Conservation (phyloP, 495 filamentous ascomycete species). For the Cercophora scortea region DNA sequence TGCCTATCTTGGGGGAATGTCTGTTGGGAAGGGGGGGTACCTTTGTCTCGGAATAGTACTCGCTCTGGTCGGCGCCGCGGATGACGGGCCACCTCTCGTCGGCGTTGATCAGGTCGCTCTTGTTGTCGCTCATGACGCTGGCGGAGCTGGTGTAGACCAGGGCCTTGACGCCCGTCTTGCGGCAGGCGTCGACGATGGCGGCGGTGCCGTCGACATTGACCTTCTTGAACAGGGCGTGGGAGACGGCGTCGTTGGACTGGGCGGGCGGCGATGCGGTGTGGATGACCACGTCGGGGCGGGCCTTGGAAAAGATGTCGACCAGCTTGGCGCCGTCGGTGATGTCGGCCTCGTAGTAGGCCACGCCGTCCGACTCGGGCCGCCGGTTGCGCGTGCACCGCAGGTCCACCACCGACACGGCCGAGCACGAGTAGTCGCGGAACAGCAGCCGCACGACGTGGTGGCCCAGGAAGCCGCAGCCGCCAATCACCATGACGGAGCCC, state of each 20-base stretch:
- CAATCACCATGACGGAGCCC: conserved; percentile 55
- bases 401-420: conserved; percentile 76
- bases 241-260: conserved; percentile 34
- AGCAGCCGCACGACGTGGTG: conserved; percentile 59
- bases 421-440: conserved; percentile 43
- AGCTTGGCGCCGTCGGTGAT: conserved; percentile 68
- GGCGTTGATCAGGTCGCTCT: conserved; percentile 76
- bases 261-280: conserved; percentile 82
- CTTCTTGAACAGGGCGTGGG: conserved; percentile 60
- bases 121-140: conserved; percentile 76
- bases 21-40: conserved; percentile 28
- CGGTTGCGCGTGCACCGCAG: conserved; percentile 70
- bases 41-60: conserved; percentile 91
- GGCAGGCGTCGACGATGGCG: conserved; percentile 66
- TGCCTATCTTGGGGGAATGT: background rate
- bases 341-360: conserved; percentile 77
- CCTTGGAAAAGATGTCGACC: conserved; percentile 54
- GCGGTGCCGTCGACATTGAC: conserved; percentile 92
- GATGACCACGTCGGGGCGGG: conserved; percentile 82
- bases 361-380: conserved; percentile 53
- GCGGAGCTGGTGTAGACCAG: conserved; percentile 94
- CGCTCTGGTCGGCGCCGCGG: conserved; percentile 58
- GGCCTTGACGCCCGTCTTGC: conserved; percentile 71
- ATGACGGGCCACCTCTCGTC: conserved; percentile 83
- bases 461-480: conserved; percentile 65